Evolutionary conservation across 75 land plant species (phyloP), one percentile per base, ranked within the genome.

Genomic region (Isoetes taiwanensis): DNA sequence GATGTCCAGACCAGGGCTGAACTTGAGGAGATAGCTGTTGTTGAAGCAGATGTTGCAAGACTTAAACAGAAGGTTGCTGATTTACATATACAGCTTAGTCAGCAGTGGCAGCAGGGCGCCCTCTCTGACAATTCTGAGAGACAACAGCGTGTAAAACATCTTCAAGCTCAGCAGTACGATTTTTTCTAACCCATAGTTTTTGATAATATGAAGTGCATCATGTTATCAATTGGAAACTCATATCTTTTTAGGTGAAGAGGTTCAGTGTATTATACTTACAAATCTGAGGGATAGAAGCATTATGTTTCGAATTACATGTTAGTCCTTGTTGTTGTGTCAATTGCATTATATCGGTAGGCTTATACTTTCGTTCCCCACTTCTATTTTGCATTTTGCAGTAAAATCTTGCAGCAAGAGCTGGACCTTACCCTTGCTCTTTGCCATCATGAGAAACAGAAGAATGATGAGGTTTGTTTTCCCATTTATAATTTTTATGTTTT

Each of bases 31-130:
- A 88, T 93, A 39, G 98, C 98, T 25, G 81, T 84, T 64, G 98
- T 94, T 27, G 98, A 93, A 78, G 98, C 98, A 23, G 98, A 93
- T 67, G 98, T 93, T 11, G 85, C 98, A 43, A 66, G 88, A 56
- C 61, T 93, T 74, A 93, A 93, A 72, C 88, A 93, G 57, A 93
- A 88, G 67, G 98, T 93, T 61, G 83, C 98, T 4, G 98, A 93
- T 60, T 80, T 93, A 14, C 98, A 89, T 48, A 70, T 72, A 66
- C 98, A 88, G 55, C 62, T 93, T 31, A 88, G 72, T 64, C 96
- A 84, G 60, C 98, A 93, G 34, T 76, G 90, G 2, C 90, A 84
- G 43, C 83, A 86, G 59, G 77, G 81, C 5, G 71, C 96, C 31
- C 58, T 81, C 2, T 53, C 86, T 54, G 81, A 80, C 46, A 61